Base-by-base conservation (phyloP, 441 rosid species). In the Corymbia calophylla region DNA sequence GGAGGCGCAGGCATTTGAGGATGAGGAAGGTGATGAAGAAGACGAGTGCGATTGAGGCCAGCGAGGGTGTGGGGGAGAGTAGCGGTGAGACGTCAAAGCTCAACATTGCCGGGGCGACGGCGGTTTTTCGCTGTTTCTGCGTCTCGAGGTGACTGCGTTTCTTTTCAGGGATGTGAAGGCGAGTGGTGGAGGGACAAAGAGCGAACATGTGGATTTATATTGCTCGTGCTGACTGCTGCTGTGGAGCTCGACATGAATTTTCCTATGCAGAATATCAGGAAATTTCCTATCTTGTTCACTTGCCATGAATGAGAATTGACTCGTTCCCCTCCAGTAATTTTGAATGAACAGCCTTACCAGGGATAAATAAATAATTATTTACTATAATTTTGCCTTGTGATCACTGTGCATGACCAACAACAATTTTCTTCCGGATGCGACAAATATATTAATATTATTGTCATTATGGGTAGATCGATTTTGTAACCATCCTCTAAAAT, bases 1-100 rank as follows among this genome's bases (percentile, higher is more conserved):
- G 21, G 87, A 49, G 16, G 48, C 80, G 31, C 32, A 68, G 27
- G 92, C 92, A 89, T 91, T 60, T 87, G 92, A 73, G 35, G 19
- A 89, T 32, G n/a, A 89, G 56, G 23, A 68, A 25, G 18, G 73
- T n/a, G 66, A 66, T 84, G 73, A 88, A 62, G 53, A 73, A 58
- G 58, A 88, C 8, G 68, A 56, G 68, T 39, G 91, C 5, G 89
- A 92, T 73, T 39, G 82, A 73, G 82, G 49, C 44, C 47, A 32
- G 80, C 47, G 80, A 32, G 80, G 80, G 80, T 32, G 80, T 18
- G 14, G 32, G 18, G 47, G 80, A 68, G 80, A 68, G 47, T 5
- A 9, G 47, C 80, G 80, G 47, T 9, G 80, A 32, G 25, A 17
- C 13, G 23, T 68, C 8, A 25, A 68, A 68, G 25, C 80, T 68